Conservation (phyloP, 257 asterid species). For the Rauvolfia tetraphylla region DNA sequence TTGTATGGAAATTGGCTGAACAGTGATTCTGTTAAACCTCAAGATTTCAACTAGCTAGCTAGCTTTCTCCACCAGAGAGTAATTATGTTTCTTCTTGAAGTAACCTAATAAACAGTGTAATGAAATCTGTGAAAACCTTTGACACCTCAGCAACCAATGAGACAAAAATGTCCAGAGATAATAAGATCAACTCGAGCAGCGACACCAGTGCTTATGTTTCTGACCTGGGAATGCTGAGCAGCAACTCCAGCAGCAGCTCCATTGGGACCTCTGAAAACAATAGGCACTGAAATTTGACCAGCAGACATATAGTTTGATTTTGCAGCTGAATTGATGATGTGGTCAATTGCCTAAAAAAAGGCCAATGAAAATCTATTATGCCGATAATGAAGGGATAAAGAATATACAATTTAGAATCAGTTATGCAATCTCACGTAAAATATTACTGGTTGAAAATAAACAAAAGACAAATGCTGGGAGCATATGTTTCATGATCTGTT, state of each 20-base stretch:
- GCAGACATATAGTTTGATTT: constrained; percentile 47
- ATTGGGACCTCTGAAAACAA: constrained; percentile 52
- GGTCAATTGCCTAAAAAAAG: constrained; percentile 42
- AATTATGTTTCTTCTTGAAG: background rate
- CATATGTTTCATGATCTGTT: background rate
- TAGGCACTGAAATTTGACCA: constrained; percentile 48
- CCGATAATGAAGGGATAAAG: background rate
- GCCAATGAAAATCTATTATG: background rate
- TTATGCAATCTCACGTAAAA: background rate
- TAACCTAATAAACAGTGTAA: no score
- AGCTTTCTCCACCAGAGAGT: background rate
- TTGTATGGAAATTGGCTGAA: background rate
- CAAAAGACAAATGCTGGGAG: background rate
- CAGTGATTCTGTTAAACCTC: background rate
- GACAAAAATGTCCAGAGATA: background rate
- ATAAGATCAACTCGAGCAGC: no score
- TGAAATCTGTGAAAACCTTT: background rate
- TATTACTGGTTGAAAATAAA: background rate
- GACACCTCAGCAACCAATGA: background rate
- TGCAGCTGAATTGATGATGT: constrained; percentile 49
- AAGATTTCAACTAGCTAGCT: background rate
- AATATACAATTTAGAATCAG: background rate
- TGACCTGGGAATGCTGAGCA: constrained; percentile 54
- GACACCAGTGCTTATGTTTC: background rate
- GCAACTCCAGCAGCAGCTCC: constrained; percentile 58